Evolutionary conservation across 495 filamentous ascomycete genomes (phyloP).

Genomic region (Aspergillus cavernicola): DNA sequence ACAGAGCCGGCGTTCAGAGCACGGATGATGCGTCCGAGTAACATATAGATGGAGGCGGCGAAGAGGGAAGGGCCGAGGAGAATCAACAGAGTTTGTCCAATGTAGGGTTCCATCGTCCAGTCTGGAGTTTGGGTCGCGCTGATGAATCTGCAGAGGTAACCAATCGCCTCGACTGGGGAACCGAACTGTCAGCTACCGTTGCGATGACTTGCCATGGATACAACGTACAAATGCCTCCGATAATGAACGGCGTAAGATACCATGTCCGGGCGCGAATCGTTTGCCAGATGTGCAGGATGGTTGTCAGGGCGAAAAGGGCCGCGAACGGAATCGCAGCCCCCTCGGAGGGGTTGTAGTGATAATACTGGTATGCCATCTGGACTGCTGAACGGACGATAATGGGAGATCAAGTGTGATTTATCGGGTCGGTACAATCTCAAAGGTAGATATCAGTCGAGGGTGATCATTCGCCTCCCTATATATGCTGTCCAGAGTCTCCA

Average conservation of each 20-base stretch:
- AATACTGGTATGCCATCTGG: conserved; percentile 16
- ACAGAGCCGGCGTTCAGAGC: conserved; percentile 36
- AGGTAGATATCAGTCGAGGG: too few species aligned
- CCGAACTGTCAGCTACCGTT: too few species aligned
- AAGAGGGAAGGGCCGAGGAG: conserved; percentile 34
- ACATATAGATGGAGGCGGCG: conserved; percentile 55
- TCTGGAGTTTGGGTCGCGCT: conserved; percentile 21
- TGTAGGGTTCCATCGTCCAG: conserved; percentile 22
- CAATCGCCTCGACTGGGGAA: conserved; percentile 49
- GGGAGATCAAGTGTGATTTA: background rate
- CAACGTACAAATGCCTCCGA: background rate
- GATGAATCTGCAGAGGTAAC: conserved; percentile 49
- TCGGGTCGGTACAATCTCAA: too few species aligned
- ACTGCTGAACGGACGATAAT: background rate
- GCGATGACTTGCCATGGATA: too few species aligned
- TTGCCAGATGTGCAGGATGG: conserved; percentile 16
- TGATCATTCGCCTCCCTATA: background rate
- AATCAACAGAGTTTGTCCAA: conserved; percentile 31
- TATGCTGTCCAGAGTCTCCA: too few species aligned
- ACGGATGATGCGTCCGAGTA: conserved; percentile 47
- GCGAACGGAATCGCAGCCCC: conserved; percentile 47
- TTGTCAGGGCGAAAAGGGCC: conserved; percentile 46
- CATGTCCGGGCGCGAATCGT: background rate
- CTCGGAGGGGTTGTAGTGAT: conserved; percentile 40
- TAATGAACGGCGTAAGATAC: background rate